phyloP scores from a whole-genome alignment of 164 flowering plant genomes.

The Piper longum region DNA sequence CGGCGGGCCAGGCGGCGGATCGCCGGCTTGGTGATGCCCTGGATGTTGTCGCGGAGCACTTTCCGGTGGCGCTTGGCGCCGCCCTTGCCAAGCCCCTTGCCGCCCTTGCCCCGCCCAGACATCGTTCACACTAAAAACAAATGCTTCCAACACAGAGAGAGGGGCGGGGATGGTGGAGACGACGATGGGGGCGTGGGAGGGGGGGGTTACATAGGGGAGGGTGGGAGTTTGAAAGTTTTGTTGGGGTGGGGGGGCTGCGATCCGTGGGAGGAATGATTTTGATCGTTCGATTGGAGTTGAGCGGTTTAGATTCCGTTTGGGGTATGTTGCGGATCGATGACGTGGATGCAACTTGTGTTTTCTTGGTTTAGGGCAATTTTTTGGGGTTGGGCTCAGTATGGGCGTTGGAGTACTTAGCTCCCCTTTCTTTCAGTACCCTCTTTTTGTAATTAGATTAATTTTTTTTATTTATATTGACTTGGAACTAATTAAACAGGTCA shows the following conservation, averaged over 20 bases:
- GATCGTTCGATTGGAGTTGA: neutral
- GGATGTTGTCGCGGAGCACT: no score
- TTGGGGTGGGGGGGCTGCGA: neutral
- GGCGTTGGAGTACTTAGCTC: no score
- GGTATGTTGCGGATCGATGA: conserved; percentile 1
- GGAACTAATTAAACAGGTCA: no score
- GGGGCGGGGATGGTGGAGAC: neutral
- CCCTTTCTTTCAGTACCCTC: no score
- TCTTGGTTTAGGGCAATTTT: no score
- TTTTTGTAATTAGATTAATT: no score
- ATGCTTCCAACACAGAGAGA: neutral
- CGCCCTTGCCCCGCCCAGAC: conserved; percentile 13
- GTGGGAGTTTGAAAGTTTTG: neutral
- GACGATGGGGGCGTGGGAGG: neutral
- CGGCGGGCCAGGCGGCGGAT: conserved; percentile 7
- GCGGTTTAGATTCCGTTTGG: neutral
- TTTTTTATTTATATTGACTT: no score
- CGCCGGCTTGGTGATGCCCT: no score
- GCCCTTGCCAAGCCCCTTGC: no score
- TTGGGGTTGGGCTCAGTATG: no score
- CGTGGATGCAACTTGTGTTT: neutral
- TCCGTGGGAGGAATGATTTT: neutral
- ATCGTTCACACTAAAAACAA: neutral
- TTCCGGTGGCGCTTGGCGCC: no score
- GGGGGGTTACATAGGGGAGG: neutral